These are phyloP conservation scores for Lentinus polychrous DNA, from an alignment of 1,284 basidiomycete species.

Conservation along the genomic window DNA sequence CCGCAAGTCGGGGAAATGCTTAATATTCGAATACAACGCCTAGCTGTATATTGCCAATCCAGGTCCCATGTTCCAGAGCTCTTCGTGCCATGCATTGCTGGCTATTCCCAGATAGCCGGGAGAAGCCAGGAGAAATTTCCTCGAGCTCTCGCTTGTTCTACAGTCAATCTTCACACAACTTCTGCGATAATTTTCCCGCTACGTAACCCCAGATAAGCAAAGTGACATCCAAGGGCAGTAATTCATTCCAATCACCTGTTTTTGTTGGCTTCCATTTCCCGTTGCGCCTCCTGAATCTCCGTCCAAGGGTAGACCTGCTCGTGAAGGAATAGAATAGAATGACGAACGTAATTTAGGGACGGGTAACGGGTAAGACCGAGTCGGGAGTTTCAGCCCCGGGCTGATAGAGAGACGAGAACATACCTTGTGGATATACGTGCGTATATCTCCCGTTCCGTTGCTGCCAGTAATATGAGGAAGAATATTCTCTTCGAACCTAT, in stretches of 20 bases:
- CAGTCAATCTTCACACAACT: conserved; percentile 7
- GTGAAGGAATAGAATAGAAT: conserved; percentile 5
- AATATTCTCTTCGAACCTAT: conserved; percentile 40
- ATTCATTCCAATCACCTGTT: conserved; percentile 42
- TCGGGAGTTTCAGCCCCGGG: too few relatives aligned
- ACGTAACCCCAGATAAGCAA: conserved; percentile 1
- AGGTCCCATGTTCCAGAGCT: too few relatives aligned
- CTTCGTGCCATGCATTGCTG: too few relatives aligned
- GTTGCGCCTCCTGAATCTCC: conserved; percentile 78
- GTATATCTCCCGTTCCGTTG: conserved; percentile 54
- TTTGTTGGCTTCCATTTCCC: conserved; percentile 82
- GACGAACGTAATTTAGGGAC: conserved; percentile 3
- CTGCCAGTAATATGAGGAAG: conserved; percentile 54
- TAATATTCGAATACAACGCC: too few relatives aligned
- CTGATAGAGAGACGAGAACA: too few relatives aligned
- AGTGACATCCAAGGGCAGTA: background rate
- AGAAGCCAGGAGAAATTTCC: too few relatives aligned
- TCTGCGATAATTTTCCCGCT: conserved; percentile 24
- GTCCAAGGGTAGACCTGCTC: conserved; percentile 75
- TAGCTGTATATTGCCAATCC: too few relatives aligned
- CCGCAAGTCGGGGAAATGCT: too few relatives aligned
- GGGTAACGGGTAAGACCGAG: too few relatives aligned
- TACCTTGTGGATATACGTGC: conserved; percentile 74
- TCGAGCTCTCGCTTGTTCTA: too few relatives aligned
- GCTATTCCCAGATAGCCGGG: too few relatives aligned